A percentile compares a stretch with the other conserved stretches of the same genome.
phyloP scores from a whole-genome alignment of 352 stramenopile genomes.

The Pythium sukuiense region DNA sequence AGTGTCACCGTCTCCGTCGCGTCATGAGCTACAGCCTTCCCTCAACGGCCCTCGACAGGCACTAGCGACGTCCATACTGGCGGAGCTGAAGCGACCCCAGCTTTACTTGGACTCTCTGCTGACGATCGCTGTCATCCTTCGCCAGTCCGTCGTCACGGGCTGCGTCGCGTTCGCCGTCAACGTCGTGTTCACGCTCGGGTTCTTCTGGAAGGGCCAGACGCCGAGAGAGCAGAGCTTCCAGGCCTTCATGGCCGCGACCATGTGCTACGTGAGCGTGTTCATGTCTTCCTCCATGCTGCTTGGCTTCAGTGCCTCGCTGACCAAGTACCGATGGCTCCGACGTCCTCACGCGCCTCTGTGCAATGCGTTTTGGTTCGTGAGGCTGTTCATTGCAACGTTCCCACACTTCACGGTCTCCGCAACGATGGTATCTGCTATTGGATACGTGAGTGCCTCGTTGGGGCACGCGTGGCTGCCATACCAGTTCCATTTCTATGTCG shows the following conservation, averaged over 20 bases:
- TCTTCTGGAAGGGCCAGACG: constrained; percentile 10
- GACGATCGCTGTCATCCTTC: constrained; percentile 9
- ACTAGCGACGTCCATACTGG: not conserved
- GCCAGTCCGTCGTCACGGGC: constrained; percentile 15
- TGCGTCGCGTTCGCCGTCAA: not conserved
- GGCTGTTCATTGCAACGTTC: constrained; percentile 1
- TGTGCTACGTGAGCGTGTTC: constrained; percentile 11
- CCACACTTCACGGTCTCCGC: not conserved
- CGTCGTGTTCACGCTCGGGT: constrained; percentile 15
- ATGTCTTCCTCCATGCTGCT: not conserved
- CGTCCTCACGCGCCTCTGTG: not conserved
- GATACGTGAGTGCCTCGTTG: not conserved
- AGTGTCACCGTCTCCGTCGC: not conserved
- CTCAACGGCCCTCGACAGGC: not conserved
- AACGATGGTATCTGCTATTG: constrained; percentile 3
- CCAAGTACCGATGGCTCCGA: constrained; percentile 1
- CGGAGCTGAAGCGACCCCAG: not conserved
- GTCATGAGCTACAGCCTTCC: not conserved
- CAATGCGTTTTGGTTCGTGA: constrained; percentile 12
- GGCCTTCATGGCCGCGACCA: constrained; percentile 16
- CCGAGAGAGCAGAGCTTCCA: constrained; percentile 8
- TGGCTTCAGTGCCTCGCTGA: not conserved
- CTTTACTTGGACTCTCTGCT: constrained; percentile 7
- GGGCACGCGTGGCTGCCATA: not conserved
- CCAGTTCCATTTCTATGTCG: constrained; percentile 4